Evolutionary conservation across 257 asterid genomes (phyloP), one percentile per base, ranked within the genome.

Genomic region (Rhazya stricta): DNA sequence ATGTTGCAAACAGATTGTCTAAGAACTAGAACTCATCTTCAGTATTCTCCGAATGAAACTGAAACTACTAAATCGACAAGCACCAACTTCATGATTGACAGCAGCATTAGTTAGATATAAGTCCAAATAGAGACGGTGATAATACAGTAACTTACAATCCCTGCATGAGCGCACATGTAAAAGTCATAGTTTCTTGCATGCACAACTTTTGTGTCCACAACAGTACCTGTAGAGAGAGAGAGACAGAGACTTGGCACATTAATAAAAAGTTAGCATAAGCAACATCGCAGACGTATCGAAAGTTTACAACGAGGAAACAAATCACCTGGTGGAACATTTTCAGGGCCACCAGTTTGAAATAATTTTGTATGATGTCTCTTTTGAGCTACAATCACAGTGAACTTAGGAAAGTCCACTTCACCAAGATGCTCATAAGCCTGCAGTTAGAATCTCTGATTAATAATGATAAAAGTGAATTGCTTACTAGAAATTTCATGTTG

Each of bases 351-450:
- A 83, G 88, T 82, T 88, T 91, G 97, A 83, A 94, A 94, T 25
- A 91, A 85, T 83, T 79, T 89, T 18, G 95, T 90, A 66, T 91
- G 97, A 80, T 94, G 97, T 83, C 88, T 88, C 82, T 94, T 94
- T 81, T 94, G 97, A 63, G 91, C 98, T 82, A 94, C 91, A 45
- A 94, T 85, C 77, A 94, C 80, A 7, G 97, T 91, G 88, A 94
- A 90, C 80, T 91, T 94, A 16, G 97, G 98, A 73, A 88, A 69
- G 48, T 85, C 80, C 34, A 87, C 78, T 84, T 88, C 97, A 41
- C 96, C 97, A 78, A 91, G 97, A 86, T 89, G 86, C 82, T 86
- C 83, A 79, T 84, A 90, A 75, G 98, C 97, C 98, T 94, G 88
- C 29, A 71, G 72, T 36, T 16, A 58, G 30, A 80, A 56, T 39